Evolutionary conservation across 441 rosid species (phyloP), one percentile per base, ranked within the genome.

Genomic region (Adansonia madagascariensis): DNA sequence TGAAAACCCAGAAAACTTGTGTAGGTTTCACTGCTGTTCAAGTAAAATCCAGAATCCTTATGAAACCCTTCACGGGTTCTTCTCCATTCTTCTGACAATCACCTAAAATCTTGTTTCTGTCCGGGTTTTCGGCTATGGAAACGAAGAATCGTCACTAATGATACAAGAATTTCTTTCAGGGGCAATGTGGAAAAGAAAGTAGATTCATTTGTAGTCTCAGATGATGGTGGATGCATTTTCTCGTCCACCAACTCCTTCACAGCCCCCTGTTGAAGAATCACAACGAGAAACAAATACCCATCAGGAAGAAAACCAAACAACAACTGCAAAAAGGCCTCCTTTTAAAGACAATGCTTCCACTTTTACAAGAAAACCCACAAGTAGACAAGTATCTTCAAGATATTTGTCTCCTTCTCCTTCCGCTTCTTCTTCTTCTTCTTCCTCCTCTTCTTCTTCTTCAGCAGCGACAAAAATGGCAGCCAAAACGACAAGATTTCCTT

Each of bases 371-470:
- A 86, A 82, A 81, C 91, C 89, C 73, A 88, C 88, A 83, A 85
- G 89, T 55, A 89, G 86, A 75, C 89, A 88, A 20, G 92, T 92
- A 20, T 88, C 95, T 74, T 92, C 96, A 15, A 88, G 98, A 74
- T 94, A 92, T 81, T 81, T 94, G 77, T 94, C 98, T 7, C 94
- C 94, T 77, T 91, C 97, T 73, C 91, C 94, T 68, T 88, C 96
- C 31, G 68, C 91, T 27, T 82, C 94, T 2, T 27, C 89, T 43
- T 77, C 91, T 27, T 81, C 93, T 1, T 35, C 88, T 2, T 18
- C 88, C 0, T 78, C 91, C 41, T 71, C 89, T 9, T 81, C 89
- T 31, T 55, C 87, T 4, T 76, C 83, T 0, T 17, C 85, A 1
- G 79, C 85, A 1, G 71, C 83, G 4, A 75, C 81, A 3, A 76